Evolutionary conservation across 345 rosid species (phyloP).

Genomic region (Eucalyptus regnans): DNA sequence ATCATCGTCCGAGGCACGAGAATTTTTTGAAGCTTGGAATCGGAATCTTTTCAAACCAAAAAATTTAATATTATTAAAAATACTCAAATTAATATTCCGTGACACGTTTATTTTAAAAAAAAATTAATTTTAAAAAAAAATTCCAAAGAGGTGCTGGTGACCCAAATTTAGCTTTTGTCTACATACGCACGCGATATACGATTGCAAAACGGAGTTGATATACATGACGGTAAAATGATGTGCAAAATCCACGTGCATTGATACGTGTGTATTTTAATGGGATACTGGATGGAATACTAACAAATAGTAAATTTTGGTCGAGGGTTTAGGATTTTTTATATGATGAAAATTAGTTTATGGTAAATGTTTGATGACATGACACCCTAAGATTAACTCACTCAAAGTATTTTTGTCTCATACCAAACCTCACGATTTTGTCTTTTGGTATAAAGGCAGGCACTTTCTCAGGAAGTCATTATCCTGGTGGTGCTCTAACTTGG

Average conservation of each 20-base stretch:
- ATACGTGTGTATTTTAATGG: neutral
- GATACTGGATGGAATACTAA: neutral
- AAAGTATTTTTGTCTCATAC: too few relatives aligned
- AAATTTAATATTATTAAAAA: neutral
- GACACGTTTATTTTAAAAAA: neutral
- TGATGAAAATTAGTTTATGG: neutral
- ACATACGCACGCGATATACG: neutral
- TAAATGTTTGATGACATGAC: neutral
- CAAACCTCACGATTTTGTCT: too few relatives aligned
- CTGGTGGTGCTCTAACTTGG: too few relatives aligned
- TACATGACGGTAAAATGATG: neutral
- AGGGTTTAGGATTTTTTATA: neutral
- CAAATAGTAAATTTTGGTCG: neutral
- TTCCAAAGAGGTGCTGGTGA: neutral
- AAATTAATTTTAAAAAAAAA: too few relatives aligned
- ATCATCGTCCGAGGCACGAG: neutral
- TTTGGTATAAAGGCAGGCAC: too few relatives aligned
- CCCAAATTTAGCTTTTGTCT: neutral
- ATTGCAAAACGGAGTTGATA: neutral
- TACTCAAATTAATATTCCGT: neutral
- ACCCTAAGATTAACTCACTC: too few relatives aligned
- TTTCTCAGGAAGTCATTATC: too few relatives aligned
- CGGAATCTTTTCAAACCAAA: neutral
- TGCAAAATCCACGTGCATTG: neutral
- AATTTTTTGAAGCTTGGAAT: neutral